Evolutionary conservation across 192 early-diverging fungal genomes (phyloP).

Genomic region (Backusella westeae): DNA sequence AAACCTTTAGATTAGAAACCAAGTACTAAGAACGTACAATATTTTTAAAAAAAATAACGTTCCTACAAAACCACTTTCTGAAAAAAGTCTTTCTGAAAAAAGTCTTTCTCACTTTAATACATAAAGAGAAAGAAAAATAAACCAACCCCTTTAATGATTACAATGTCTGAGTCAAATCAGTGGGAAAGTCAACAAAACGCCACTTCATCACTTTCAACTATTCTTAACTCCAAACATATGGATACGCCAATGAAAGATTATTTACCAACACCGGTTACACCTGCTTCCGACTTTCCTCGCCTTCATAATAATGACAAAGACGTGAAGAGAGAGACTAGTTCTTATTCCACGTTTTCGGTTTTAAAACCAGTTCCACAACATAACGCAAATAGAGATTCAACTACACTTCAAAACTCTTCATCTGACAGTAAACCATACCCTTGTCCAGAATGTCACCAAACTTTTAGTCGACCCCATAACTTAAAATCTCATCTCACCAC

Average conservation of each 20-base stretch:
- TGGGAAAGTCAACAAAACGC: slow-evolving; percentile 6
- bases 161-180: slow-evolving; percentile 8
- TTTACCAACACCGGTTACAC: slow-evolving; percentile 22
- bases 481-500: slow-evolving; percentile 37
- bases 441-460: slow-evolving; percentile 31
- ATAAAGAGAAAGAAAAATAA: background rate
- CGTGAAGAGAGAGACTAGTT: slow-evolving; percentile 9
- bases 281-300: slow-evolving; percentile 9
- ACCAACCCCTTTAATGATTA: slow-evolving; percentile 6
- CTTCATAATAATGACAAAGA: slow-evolving; percentile 6
- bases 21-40: background rate
- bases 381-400: background rate
- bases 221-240: slow-evolving; percentile 1
- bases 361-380: slow-evolving; percentile 6
- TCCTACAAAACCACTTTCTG: background rate
- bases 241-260: slow-evolving; percentile 21
- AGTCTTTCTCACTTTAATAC: background rate
- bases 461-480: slow-evolving; percentile 31
- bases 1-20: background rate
- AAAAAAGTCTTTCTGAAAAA: background rate
- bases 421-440: slow-evolving; percentile 7
- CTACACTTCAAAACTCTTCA: background rate
- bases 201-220: slow-evolving; percentile 7
- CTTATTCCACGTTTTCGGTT: slow-evolving; percentile 13
- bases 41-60: background rate